Percentiles rank a stretch among this genome's conserved stretches.
These are phyloP conservation scores for Hyphodiscus hymeniophilus DNA, from an alignment of 495 filamentous ascomycete genomes.

Conservation along the genomic window DNA sequence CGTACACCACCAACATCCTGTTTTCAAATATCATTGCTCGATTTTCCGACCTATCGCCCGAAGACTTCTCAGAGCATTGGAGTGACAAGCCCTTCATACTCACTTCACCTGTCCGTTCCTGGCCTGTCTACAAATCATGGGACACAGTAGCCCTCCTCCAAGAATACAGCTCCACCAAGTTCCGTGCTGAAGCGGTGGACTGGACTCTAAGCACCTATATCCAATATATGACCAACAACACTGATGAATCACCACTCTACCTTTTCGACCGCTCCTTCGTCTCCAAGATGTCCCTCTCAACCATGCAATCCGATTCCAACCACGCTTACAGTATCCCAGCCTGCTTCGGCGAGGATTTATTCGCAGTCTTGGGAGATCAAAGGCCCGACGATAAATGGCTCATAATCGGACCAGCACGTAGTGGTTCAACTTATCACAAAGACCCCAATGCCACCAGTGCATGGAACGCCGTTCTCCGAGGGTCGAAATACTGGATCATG, in stretches of 20 bases:
- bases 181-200: constrained; percentile 90
- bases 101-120: constrained; percentile 71
- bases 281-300: constrained; percentile 70
- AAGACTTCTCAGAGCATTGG: constrained; percentile 69
- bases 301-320: constrained; percentile 42
- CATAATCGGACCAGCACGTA: constrained; percentile 82
- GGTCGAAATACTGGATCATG: constrained; percentile 98
- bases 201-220: constrained; percentile 77
- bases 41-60: constrained; percentile 56
- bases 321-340: constrained; percentile 74
- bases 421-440: constrained; percentile 95
- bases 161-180: constrained; percentile 56
- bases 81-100: constrained; percentile 81
- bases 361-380: constrained; percentile 68
- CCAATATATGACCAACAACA: constrained; percentile 73
- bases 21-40: constrained; percentile 61
- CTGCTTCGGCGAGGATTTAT: constrained; percentile 86
- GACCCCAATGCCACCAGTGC: constrained; percentile 64
- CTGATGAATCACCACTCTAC: constrained; percentile 87
- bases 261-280: constrained; percentile 85
- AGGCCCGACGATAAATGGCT: constrained; percentile 89
- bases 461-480: constrained; percentile 91
- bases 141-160: constrained; percentile 52
- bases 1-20: constrained; percentile 66
- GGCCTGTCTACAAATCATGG: constrained; percentile 77